These are phyloP conservation scores for Rachicladosporium sp. DNA, from an alignment of 2,329 filamentous ascomycete genomes.

Conservation along the genomic window DNA sequence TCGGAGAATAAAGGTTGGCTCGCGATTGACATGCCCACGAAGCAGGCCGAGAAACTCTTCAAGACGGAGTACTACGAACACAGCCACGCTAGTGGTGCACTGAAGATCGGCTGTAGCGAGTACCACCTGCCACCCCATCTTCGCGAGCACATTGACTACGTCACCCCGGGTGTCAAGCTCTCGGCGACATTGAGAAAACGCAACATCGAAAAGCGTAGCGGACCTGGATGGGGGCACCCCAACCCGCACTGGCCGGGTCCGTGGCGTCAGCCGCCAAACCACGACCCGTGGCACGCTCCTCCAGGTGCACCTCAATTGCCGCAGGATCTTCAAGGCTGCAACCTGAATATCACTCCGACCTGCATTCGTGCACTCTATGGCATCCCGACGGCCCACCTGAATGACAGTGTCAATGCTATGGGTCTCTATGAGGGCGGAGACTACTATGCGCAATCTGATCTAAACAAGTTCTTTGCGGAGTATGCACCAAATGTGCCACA, in stretches of 20 bases:
- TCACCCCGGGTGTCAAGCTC: constrained; percentile 29
- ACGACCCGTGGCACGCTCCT: no score
- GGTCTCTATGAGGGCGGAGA: constrained; percentile 43
- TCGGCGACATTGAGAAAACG: constrained; percentile 20
- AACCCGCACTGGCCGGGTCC: no score
- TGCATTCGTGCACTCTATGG: constrained; percentile 33
- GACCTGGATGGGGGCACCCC: no score
- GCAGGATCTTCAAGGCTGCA: constrained; percentile 32
- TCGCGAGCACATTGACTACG: constrained; percentile 22
- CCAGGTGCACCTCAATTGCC: no score
- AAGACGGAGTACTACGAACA: constrained; percentile 42
- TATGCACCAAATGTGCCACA: constrained; percentile 24
- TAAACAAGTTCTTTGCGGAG: constrained; percentile 24
- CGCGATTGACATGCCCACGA: constrained; percentile 40
- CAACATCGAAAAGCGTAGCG: no score
- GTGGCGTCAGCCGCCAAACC: no score
- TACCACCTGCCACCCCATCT: constrained; percentile 23
- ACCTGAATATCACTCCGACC: constrained; percentile 43
- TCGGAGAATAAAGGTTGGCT: constrained; percentile 43
- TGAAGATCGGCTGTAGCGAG: constrained; percentile 26
- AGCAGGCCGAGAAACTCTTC: constrained; percentile 41
- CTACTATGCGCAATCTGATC: constrained; percentile 31
- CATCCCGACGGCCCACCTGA: constrained; percentile 24
- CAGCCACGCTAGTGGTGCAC: constrained; percentile 27
- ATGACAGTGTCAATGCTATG: constrained; percentile 36